Evolutionary conservation across 371 early-diverging fungal genomes (phyloP), one percentile per base, ranked within the genome.

Genomic region (Phascolomyces articulosus): DNA sequence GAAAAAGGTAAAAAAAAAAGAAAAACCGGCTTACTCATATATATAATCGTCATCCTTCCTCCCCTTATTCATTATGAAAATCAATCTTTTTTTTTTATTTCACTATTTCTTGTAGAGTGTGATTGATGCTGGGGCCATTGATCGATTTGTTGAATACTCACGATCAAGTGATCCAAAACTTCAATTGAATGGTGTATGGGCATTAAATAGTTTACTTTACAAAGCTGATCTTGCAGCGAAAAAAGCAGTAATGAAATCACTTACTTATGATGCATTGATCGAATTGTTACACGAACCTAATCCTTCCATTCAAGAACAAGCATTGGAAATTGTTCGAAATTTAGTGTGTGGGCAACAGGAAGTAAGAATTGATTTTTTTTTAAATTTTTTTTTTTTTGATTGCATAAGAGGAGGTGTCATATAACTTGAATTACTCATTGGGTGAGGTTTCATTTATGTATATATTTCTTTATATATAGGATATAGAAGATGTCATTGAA

Each of bases 111-210:
- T 58, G 6, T 34, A 82, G 79, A 83, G 80, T 16, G 87, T 94
- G 10, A 77, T 95, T 64, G 93, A 94, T 54, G 84, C 83, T 23
- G 93, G 93, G 4, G 92, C 91, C 1, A 86, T 96, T 16, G 83
- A 87, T 40, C 80, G 82, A 18, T 83, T 96, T 62, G 92, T 93
- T 2, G 78, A 79, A 21, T 84, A 92, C 66, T 80, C 89, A 2
- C 73, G 75, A 21, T 84, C 81, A 6, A 69, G 66, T 0, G 80
- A 88, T 48, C 40, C 78, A 13, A 74, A 74, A 26, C 70, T 94
- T 11, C 80, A 90, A 54, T 66, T 92, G 40, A 94, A 96, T 69
- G 88, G 90, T 9, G 79, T 93, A 2, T 96, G 95, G 95, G 92
- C 93, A 2, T 70, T 96, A 55, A 94, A 93, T 57, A 96, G 93